Percentiles rank a stretch among this genome's conserved stretches.
Conservation (phyloP, 2,329 filamentous ascomycete species). For the Ophiostoma sp. region DNA sequence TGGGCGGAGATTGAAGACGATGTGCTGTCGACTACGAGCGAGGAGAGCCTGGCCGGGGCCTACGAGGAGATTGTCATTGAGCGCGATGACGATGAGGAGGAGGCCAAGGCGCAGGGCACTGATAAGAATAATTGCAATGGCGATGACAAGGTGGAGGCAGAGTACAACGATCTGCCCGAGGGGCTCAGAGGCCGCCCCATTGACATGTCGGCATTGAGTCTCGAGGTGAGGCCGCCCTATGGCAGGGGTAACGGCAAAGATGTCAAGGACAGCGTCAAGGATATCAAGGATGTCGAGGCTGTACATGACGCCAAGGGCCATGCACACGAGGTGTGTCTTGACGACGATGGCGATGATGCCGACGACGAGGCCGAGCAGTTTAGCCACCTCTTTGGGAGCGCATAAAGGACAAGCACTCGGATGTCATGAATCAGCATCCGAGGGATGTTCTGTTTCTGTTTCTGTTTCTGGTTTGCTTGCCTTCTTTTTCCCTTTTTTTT, state of each 20-base stretch:
- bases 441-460: not conserved
- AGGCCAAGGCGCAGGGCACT: constrained; percentile 30
- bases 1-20: constrained; percentile 23
- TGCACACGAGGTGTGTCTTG: not conserved
- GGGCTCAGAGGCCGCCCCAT: not conserved
- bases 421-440: constrained; percentile 3
- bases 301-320: not conserved
- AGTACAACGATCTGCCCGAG: not conserved
- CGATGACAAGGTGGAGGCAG: not conserved
- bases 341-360: not conserved
- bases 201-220: not conserved
- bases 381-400: not conserved
- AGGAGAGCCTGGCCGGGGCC: constrained; percentile 3
- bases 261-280: not conserved
- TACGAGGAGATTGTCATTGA: constrained; percentile 18
- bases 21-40: constrained; percentile 21
- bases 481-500: not conserved
- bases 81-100: constrained; percentile 40
- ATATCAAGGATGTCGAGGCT: not conserved
- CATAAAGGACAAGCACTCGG: not conserved
- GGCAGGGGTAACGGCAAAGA: not conserved
- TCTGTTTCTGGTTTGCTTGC: not conserved
- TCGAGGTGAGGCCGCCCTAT: not conserved
- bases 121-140: constrained; percentile 30
- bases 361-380: constrained; percentile 1